A percentile compares a stretch with the other conserved stretches of the same genome.
phyloP scores from a whole-genome alignment of 2,329 filamentous ascomycete genomes.

The Colletotrichum sp. region DNA sequence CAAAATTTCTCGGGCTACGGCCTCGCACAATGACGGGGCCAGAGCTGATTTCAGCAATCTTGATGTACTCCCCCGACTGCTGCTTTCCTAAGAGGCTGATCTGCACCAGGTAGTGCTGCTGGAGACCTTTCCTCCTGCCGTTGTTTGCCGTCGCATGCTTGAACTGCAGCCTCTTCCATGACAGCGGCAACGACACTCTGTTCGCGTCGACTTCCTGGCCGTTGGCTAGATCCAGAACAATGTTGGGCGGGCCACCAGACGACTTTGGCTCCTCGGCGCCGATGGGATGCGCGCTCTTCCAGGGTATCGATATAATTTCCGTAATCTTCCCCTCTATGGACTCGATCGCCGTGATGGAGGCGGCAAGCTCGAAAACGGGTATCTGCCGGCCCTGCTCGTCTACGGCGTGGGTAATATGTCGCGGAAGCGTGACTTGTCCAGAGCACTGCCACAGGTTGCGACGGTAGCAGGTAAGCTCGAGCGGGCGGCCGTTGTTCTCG shows the following conservation, averaged over 20 bases:
- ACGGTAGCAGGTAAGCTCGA: constrained; percentile 93
- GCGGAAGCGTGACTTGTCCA: constrained; percentile 82
- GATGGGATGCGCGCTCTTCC: constrained; percentile 77
- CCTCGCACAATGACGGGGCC: constrained; percentile 95
- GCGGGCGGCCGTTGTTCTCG: constrained; percentile 61
- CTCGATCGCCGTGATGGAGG: constrained; percentile 85
- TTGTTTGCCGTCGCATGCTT: constrained; percentile 97
- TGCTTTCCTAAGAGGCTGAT: constrained; percentile 83
- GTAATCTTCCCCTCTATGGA: constrained; percentile 91
- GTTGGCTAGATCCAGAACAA: constrained; percentile 59
- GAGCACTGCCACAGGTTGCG: constrained; percentile 96
- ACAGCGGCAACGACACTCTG: constrained; percentile 80
- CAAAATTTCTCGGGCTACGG: constrained; percentile 91
- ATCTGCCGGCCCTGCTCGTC: constrained; percentile 80
- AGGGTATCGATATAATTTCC: constrained; percentile 95
- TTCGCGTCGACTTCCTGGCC: constrained; percentile 79
- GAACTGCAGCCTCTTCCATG: constrained; percentile 95
- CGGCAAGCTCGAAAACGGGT: constrained; percentile 78
- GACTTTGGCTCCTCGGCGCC: constrained; percentile 54
- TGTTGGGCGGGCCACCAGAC: constrained; percentile 55
- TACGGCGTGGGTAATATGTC: constrained; percentile 70
- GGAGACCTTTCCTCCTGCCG: constrained; percentile 88
- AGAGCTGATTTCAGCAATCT: constrained; percentile 85
- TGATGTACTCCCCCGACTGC: constrained; percentile 68
- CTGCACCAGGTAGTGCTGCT: constrained; percentile 92